Evolutionary conservation across 2,329 filamentous ascomycete species (phyloP), one percentile per base, ranked within the genome.

Genomic region (Ramichloridium luteum): DNA sequence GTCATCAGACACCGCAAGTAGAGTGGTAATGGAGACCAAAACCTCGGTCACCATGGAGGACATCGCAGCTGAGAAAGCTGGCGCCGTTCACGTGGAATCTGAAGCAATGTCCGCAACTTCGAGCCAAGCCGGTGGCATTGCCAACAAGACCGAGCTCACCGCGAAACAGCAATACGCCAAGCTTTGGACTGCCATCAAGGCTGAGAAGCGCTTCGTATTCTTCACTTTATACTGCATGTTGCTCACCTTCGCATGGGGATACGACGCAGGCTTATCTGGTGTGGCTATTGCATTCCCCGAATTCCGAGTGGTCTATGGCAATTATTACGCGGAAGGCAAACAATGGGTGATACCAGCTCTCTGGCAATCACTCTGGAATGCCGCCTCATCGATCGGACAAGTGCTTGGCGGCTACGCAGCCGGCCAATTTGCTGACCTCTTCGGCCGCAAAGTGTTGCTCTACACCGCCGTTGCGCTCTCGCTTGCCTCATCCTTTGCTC

Each of bases 361-460:
- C 0, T 58, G 54, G 53, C 54, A 57, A 34, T 55, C 53, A 26
- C 48, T 58, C 5, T 57, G 55, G 54, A 57, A 56, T 30, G 53
- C 55, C 3, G 54, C 53, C 4, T 54, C 49, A 16, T 56, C 53
- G 4, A 57, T 58, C 5, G 54, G 54, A 11, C 43, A 46, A 16
- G 38, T 46, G 13, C 44, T 47, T 18, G 43, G 44, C 15, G 41
- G 43, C 6, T 42, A 42, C 18, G 41, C 43, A n/a, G 46, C 45
- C 16, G 46, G 46, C 6, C 41, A 44, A n/a, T 46, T 49, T 23
- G 43, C 45, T 23, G 46, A 49, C 26, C 37, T 38, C 8, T 34
- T 38, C 8, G 45, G 45, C 11, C 41, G 45, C 29, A 47, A 43
- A 35, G 31, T 36, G 13, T 30, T 45, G 15, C 37, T 47, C 14